These are phyloP conservation scores for Agrostemma githago DNA, from an alignment of 148 eudicot species.

Conservation along the genomic window DNA sequence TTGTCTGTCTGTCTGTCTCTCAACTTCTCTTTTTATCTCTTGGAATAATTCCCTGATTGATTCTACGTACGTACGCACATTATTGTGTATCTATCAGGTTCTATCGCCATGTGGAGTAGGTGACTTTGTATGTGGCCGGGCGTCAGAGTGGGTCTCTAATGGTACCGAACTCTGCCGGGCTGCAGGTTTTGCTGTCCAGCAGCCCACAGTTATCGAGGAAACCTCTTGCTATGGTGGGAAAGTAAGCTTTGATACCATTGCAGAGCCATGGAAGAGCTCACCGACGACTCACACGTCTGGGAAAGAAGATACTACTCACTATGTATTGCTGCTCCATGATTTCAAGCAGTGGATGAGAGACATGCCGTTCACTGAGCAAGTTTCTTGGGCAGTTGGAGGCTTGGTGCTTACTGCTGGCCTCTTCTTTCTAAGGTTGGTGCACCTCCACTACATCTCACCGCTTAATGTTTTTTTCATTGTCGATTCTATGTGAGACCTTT, in stretches of 20 bases:
- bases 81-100: slow-evolving; percentile 52
- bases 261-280: slow-evolving; percentile 65
- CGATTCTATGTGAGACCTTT: not conserved
- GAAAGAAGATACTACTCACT: slow-evolving; percentile 24
- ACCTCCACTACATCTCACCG: slow-evolving; percentile 13
- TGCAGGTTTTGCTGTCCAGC: slow-evolving; percentile 78
- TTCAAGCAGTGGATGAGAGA: slow-evolving; percentile 66
- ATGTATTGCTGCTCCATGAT: slow-evolving; percentile 39
- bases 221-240: slow-evolving; percentile 82
- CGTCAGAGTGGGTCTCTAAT: slow-evolving; percentile 87
- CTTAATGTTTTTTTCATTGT: not conserved
- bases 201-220: slow-evolving; percentile 42
- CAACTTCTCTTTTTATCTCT: not conserved
- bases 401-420: slow-evolving; percentile 95
- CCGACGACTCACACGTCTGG: slow-evolving; percentile 28
- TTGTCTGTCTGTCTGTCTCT: too few relatives aligned
- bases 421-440: slow-evolving; percentile 63
- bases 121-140: slow-evolving; percentile 93
- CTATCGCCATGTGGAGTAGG: slow-evolving; percentile 82
- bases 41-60: slow-evolving; percentile 26
- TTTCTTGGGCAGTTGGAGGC: slow-evolving; percentile 95
- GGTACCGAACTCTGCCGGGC: slow-evolving; percentile 93
- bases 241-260: slow-evolving; percentile 71
- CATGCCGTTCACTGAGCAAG: slow-evolving; percentile 62
- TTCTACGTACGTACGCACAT: not conserved